Conservation (phyloP, 306 rosid genomes). For the Quercus berberidifolia region DNA sequence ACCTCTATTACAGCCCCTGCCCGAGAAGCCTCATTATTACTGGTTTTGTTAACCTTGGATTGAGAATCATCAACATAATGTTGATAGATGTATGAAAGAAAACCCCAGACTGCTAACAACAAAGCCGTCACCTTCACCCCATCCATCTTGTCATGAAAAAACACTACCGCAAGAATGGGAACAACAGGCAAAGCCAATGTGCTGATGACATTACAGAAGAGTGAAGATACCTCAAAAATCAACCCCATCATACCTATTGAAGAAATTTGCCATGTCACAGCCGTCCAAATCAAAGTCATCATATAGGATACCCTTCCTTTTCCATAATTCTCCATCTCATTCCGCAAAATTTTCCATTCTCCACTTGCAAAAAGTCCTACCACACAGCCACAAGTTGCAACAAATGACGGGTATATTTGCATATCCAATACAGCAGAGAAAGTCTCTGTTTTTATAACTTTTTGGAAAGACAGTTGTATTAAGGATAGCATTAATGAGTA, state of each 20-base stretch:
- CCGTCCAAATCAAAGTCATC: slow-evolving; percentile 58
- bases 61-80: slow-evolving; percentile 43
- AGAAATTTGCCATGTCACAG: slow-evolving; percentile 57
- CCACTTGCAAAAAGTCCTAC: slow-evolving; percentile 61
- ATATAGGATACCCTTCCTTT: slow-evolving; percentile 48
- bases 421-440: slow-evolving; percentile 42
- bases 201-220: slow-evolving; percentile 50
- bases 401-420: slow-evolving; percentile 44
- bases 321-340: slow-evolving; percentile 45
- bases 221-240: slow-evolving; percentile 59
- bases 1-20: slow-evolving; percentile 6
- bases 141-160: slow-evolving; percentile 49
- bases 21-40: slow-evolving; percentile 16
- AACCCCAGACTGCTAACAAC: slow-evolving; percentile 60
- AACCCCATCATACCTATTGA: slow-evolving; percentile 53
- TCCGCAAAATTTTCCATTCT: slow-evolving; percentile 44
- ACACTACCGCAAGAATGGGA: slow-evolving; percentile 45
- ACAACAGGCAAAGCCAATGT: slow-evolving; percentile 43
- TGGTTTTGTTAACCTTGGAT: slow-evolving; percentile 25
- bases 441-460: slow-evolving; percentile 40
- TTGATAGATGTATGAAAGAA: slow-evolving; percentile 55
- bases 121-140: slow-evolving; percentile 50
- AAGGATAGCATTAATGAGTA: slow-evolving; percentile 48
- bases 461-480: slow-evolving; percentile 51
- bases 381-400: slow-evolving; percentile 40